Evolutionary conservation across 768 basidiomycete genomes (phyloP).

Genomic region (Clitopilus passeckerianus): DNA sequence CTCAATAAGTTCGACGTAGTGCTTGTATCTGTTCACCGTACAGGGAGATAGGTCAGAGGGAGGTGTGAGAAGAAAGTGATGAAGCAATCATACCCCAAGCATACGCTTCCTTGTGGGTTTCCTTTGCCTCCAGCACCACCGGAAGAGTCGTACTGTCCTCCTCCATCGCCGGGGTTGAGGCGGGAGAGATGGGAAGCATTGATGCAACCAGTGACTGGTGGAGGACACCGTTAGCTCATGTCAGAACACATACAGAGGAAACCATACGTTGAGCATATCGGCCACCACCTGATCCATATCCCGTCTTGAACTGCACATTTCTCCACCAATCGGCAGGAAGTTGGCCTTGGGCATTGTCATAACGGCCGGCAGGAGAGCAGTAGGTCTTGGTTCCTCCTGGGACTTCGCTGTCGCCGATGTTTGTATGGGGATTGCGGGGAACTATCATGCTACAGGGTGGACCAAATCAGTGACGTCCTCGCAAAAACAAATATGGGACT

Average conservation of each 20-base stretch:
- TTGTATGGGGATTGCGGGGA: constrained; percentile 42
- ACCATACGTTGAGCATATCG: constrained; percentile 39
- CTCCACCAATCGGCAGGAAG: constrained; percentile 43
- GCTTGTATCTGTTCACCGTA: constrained; percentile 34
- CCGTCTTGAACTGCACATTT: constrained; percentile 37
- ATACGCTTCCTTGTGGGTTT: constrained; percentile 45
- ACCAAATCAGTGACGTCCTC: neutral
- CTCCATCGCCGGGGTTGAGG: constrained; percentile 38
- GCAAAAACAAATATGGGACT: constrained; percentile 8
- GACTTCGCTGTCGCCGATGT: constrained; percentile 48
- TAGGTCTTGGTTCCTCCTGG: constrained; percentile 49
- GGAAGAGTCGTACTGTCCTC: constrained; percentile 54
- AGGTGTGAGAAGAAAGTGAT: neutral
- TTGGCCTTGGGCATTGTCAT: constrained; percentile 33
- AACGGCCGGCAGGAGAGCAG: constrained; percentile 37
- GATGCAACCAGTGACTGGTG: constrained; percentile 50
- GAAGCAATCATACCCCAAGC: constrained; percentile 31
- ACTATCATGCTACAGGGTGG: constrained; percentile 35
- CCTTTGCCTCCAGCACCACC: constrained; percentile 42
- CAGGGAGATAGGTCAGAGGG: neutral
- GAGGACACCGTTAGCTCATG: neutral
- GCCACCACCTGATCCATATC: constrained; percentile 29
- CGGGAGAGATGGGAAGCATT: constrained; percentile 31
- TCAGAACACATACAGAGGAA: neutral
- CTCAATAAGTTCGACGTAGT: constrained; percentile 55